phyloP scores from a whole-genome alignment of 1,139 yeast genomes.

The Candida mesenterica region DNA sequence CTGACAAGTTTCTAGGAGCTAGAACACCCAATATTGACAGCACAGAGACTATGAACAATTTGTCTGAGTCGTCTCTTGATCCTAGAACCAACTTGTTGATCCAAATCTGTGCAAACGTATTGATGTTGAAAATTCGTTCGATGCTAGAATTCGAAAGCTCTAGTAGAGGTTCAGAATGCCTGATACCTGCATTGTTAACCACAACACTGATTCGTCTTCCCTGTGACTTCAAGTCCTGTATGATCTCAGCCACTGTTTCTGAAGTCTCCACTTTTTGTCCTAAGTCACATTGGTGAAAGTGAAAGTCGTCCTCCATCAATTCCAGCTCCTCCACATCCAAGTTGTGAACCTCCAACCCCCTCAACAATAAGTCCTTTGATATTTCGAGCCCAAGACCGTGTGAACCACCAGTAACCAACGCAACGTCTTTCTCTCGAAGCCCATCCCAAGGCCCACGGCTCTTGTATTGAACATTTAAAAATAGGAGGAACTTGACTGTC shows the following conservation, averaged over 20 bases:
- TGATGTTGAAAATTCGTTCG: slow-evolving; percentile 46
- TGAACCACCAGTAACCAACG: slow-evolving; percentile 66
- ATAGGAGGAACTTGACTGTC: background rate
- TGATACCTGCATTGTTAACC: slow-evolving; percentile 74
- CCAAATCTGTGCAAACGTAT: slow-evolving; percentile 55
- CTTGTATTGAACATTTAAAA: slow-evolving; percentile 5
- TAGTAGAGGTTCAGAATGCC: slow-evolving; percentile 47
- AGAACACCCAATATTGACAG: slow-evolving; percentile 70
- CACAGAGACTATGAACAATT: slow-evolving; percentile 57
- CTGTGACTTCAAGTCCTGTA: slow-evolving; percentile 26
- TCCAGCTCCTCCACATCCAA: slow-evolving; percentile 47
- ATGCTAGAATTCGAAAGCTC: slow-evolving; percentile 34
- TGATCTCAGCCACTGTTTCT: slow-evolving; percentile 19
- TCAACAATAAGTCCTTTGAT: slow-evolving; percentile 29
- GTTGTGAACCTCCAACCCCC: slow-evolving; percentile 36
- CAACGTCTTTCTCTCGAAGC: slow-evolving; percentile 26
- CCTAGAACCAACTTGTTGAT: slow-evolving; percentile 45
- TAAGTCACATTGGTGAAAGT: slow-evolving; percentile 50
- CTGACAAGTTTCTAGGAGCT: slow-evolving; percentile 66
- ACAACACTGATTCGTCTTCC: slow-evolving; percentile 47
- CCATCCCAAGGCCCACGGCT: slow-evolving; percentile 7
- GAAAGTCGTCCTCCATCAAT: slow-evolving; percentile 6
- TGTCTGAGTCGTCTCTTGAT: slow-evolving; percentile 11
- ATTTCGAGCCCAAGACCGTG: slow-evolving; percentile 57
- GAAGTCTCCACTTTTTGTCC: slow-evolving; percentile 32